Evolutionary conservation across 2,329 filamentous ascomycete genomes (phyloP), one percentile per base, ranked within the genome.

Genomic region (Cladosporium sphaerospermum): DNA sequence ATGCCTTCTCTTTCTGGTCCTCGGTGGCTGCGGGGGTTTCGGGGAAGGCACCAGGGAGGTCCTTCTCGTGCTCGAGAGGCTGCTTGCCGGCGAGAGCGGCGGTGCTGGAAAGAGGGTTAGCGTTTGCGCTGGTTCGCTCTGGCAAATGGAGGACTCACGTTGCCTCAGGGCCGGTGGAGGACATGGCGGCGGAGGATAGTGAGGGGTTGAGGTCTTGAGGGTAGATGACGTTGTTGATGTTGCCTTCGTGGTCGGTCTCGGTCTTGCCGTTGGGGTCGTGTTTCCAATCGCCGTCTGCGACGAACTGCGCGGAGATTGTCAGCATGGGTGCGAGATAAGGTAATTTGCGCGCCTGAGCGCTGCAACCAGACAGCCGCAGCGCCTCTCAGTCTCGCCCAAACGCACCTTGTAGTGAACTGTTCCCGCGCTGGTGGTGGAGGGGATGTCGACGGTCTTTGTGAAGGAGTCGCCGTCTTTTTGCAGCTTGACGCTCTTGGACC

Each of bases 351-450:
- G n/a, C 16, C 10, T 14, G 14, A 9, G 18, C 3, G 11, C 40
- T 19, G 11, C 39, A 18, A 18, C 18, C 7, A 28, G 42, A 23
- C 28, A 9, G 6, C 28, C n/a, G 32, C 11, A 14, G 14, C 14
- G 31, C 13, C 31, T 46, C 13, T 28, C 19, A 10, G 16, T 18
- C 16, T 18, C 16, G 16, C 16, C 23, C 23, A 28, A 31, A 65
- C 80, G 60, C 76, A 96, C 92, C 89, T 99, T 99, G 83, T 96
- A 99, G 67, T 85, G 84, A 62, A 95, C 85, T 75, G 93, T 96
- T 40, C 39, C 48, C 6, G 10, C n/a, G 59, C 84, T 76, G 45
- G 76, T 74, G 13, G 76, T 73, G 52, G 81, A 75, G 46, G 85
- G 77, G 33, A 97, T 78, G 50, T 81, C 75, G 56, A 99, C 89